Conservation (phyloP, 2,329 filamentous ascomycete species). For the Hyphodiscus sp. region DNA sequence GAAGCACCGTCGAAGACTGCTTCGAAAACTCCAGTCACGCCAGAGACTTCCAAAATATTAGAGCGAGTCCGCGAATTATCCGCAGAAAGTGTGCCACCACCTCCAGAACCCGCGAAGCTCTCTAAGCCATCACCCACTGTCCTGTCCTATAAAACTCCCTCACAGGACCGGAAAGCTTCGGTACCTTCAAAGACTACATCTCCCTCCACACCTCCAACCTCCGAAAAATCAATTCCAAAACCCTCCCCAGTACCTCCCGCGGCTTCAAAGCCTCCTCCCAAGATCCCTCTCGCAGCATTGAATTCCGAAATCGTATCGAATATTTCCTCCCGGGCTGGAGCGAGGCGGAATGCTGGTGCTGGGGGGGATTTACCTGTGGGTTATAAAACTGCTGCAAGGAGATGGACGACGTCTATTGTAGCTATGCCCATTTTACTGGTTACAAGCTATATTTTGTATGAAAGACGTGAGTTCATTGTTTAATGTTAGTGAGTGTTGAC, state of each 20-base stretch:
- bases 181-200: not conserved
- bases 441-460: slow-evolving; percentile 29
- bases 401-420: slow-evolving; percentile 27
- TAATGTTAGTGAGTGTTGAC: not conserved
- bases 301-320: slow-evolving; percentile 27
- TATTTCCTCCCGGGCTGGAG: slow-evolving; percentile 23
- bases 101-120: not conserved
- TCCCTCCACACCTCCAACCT: not conserved
- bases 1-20: not conserved
- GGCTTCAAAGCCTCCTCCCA: not conserved
- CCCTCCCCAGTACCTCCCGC: not conserved
- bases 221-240: slow-evolving; percentile 2
- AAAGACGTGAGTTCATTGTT: slow-evolving; percentile 23
- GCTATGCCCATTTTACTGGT: slow-evolving; percentile 28
- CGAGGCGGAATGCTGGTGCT: slow-evolving; percentile 13
- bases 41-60: not conserved
- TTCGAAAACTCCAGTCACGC: slow-evolving; percentile 1
- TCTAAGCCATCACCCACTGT: not conserved
- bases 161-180: not conserved
- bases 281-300: slow-evolving; percentile 21
- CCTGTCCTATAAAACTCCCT: not conserved
- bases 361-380: slow-evolving; percentile 21
- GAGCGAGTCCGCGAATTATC: not conserved
- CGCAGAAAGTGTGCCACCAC: not conserved
- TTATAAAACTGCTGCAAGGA: slow-evolving; percentile 26